Evolutionary conservation across 2,329 filamentous ascomycete species (phyloP), one percentile per base, ranked within the genome.

Genomic region (Berkeleyomyces basicola): DNA sequence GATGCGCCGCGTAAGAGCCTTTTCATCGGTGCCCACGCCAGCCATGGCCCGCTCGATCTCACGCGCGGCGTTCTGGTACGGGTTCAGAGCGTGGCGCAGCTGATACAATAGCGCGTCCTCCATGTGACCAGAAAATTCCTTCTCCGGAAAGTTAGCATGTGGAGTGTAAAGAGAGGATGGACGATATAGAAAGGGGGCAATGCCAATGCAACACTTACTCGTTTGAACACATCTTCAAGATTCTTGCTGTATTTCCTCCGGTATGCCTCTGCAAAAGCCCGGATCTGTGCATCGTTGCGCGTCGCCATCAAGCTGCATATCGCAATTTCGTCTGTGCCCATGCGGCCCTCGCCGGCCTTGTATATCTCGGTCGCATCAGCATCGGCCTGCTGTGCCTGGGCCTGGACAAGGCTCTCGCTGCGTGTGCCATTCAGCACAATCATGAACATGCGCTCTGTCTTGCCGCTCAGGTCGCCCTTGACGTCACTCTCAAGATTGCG

Each of bases 91-190:
- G 10, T 85, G 79, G 9, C 81, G 80, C n/a, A 96, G 76, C 72
- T 96, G 90, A 71, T 84, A 84, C 36, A 93, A 74, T 0, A 97
- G 79, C 0, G 90, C 90, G 14, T 88, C 82, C 71, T 91, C 79
- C 90, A 97, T 96, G 71, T 97, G 92, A 0, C 92, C 92, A 0
- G 85, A 88, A 74, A 96, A 96, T 69, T 93, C 84, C 75, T 85
- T 65, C 7, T 64, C 3, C 4, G 16, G 10, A n/a, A 36, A 44
- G 16, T 59, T 59, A 43, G 33, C 2, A 37, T 42, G 16, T 7
- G 4, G 6, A 5, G 16, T 7, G 10, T 11, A 5, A 2, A 39
- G 23, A 16, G n/a, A 5, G 37, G 1, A 37, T 42, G n/a, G 5
- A 4, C 14, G 33, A 36, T n/a, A 11, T 4, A 14, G 33, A 4